phyloP scores from a whole-genome alignment of 768 basidiomycete genomes.

The Daedalea quercina region DNA sequence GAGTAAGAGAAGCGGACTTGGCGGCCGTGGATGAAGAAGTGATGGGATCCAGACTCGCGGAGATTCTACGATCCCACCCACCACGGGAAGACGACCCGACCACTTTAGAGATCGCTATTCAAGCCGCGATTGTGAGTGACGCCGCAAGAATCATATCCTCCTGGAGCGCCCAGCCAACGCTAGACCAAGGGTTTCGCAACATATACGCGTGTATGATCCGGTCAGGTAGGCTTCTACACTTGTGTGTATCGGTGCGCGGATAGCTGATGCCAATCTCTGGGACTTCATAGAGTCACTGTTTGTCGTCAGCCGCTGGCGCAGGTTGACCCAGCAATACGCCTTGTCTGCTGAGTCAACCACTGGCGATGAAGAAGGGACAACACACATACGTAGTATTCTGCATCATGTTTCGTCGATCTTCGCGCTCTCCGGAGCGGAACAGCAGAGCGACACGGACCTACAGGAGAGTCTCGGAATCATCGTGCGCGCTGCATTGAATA shows the following conservation, averaged over 20 bases:
- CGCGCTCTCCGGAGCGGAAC: neutral
- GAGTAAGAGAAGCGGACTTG: neutral
- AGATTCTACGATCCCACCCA: neutral
- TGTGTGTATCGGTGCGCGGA: too few relatives aligned
- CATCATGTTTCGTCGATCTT: too few relatives aligned
- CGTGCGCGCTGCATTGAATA: constrained; percentile 7
- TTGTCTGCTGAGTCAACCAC: too few relatives aligned
- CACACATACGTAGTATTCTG: too few relatives aligned
- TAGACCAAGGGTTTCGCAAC: neutral
- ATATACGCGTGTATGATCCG: neutral
- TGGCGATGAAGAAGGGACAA: too few relatives aligned
- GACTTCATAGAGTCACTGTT: neutral
- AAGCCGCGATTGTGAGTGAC: neutral
- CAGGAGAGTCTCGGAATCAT: constrained; percentile 5
- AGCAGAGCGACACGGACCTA: neutral
- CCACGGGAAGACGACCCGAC: neutral
- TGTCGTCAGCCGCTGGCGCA: neutral
- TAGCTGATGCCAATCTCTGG: neutral
- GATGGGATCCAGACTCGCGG: neutral
- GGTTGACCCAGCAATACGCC: neutral
- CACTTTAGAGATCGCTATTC: constrained; percentile 9
- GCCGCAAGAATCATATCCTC: neutral
- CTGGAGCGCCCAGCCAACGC: neutral
- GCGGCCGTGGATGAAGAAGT: neutral
- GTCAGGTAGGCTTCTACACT: neutral